Percentiles rank a stretch among this genome's conserved stretches.
Conservation (phyloP, 176 grass and related monocot genomes). For the Bonia amplexicaulis region DNA sequence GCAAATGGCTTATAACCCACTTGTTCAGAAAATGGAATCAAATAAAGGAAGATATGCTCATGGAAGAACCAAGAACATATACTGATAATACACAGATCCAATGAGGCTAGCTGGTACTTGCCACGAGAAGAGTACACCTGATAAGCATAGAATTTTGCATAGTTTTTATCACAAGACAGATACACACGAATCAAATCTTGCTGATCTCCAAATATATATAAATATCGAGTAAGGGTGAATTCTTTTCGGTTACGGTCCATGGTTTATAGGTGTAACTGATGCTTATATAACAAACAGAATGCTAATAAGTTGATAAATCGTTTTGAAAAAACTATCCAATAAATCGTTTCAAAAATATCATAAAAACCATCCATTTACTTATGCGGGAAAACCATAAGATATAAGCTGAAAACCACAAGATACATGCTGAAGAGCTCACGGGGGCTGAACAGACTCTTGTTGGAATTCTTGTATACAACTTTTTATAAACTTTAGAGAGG, state of each 20-base stretch:
- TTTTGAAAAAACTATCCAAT: too few species aligned
- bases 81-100: neutral
- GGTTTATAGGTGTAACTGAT: too few species aligned
- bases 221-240: neutral
- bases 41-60: slow-evolving; percentile 22
- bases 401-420: too few species aligned
- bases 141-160: slow-evolving; percentile 15
- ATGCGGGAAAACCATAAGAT: too few species aligned
- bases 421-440: too few species aligned
- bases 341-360: too few species aligned
- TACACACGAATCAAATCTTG: slow-evolving; percentile 35
- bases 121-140: slow-evolving; percentile 18
- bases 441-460: slow-evolving; percentile 21
- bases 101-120: neutral
- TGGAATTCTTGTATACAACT: slow-evolving; percentile 41
- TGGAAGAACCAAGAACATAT: slow-evolving; percentile 39
- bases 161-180: neutral
- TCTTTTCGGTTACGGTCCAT: too few species aligned
- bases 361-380: too few species aligned
- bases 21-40: slow-evolving; percentile 29
- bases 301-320: too few species aligned
- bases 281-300: rapidly evolving
- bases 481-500: slow-evolving; percentile 39
- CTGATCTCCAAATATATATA: neutral
- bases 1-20: slow-evolving; percentile 24